Conservation (phyloP, 139 green algal genomes). For the Coelastrella sp. region DNA sequence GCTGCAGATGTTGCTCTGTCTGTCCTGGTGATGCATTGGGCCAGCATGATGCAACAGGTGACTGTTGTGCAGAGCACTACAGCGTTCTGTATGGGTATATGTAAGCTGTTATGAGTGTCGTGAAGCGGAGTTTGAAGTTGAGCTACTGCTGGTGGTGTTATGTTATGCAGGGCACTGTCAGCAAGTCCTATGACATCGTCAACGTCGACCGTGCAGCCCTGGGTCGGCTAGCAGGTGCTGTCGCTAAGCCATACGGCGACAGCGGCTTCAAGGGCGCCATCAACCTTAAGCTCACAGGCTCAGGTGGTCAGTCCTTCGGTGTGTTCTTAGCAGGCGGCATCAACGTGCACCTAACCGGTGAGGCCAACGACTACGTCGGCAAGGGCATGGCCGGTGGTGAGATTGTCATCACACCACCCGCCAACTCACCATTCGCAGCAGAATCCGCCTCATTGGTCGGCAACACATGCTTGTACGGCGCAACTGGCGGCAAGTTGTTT, state of each 20-base stretch:
- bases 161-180: conserved; percentile 50
- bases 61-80: too few relatives aligned
- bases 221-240: conserved; percentile 83
- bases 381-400: conserved; percentile 98
- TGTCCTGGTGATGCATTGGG: too few relatives aligned
- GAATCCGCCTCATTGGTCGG: conserved; percentile 88
- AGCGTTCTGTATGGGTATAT: too few relatives aligned
- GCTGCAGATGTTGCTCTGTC: too few relatives aligned
- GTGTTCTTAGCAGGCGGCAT: conserved; percentile 88
- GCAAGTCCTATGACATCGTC: conserved; percentile 79
- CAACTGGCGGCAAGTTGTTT: conserved; percentile 95
- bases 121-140: too few relatives aligned
- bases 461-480: conserved; percentile 99
- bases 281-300: conserved; percentile 77
- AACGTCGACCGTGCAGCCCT: conserved; percentile 90
- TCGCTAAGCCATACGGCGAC: conserved; percentile 92
- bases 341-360: conserved; percentile 87
- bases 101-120: too few relatives aligned
- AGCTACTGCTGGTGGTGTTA: too few relatives aligned
- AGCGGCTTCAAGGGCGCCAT: conserved; percentile 83
- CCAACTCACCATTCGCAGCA: conserved; percentile 71
- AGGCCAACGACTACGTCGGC: conserved; percentile 99
- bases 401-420: conserved; percentile 91
- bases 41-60: too few relatives aligned
- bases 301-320: conserved; percentile 91